Base-by-base conservation (phyloP, 1,139 yeast genomes). In the Debaryomyces subglobosus region DNA sequence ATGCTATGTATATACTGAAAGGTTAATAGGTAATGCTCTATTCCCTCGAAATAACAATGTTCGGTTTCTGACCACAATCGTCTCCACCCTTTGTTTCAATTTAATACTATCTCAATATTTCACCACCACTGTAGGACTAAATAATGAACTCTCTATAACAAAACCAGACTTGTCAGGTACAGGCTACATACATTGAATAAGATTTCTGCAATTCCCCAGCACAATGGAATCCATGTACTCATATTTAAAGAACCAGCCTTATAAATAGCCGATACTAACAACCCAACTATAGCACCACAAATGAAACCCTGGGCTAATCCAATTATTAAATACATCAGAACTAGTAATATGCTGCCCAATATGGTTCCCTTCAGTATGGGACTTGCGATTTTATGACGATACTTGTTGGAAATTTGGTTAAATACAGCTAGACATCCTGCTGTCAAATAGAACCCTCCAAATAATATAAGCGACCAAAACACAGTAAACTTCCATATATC, bases 181-280 rank as follows among this genome's bases (percentile, higher is more conserved):
- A 91, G 79, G 7, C 85, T 77, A 38, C 86, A 72, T 29, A 88
- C 78, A 64, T 86, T 82, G 64, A 79, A 87, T 43, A 90, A 61
- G 12, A 88, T 77, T 58, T 82, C 84, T 2, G 86, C 79, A 5
- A 87, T 69, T 0, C 85, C 94, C 84, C 94, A 89, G 44, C 86
- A 80, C 57, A 91, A 77, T 1, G 98, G 98, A 9, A 91, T 82
- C 98, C 98, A 92, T 0, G 97, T 88, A 25, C 96, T 86, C 94
- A 92, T 88, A 21, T 88, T 80, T 62, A 91, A 80, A 12, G 83
- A 71, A 0, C 91, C 96, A 0, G 96, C 85, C 48, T 79, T 74
- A 67, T 91, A 91, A 4, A 90, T 79, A 2, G 91, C 89, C 58
- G 71, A 70, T 13, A 72, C 49, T 23, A 83, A 65, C 12, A 91